Evolutionary conservation across 306 rosid species (phyloP).

Genomic region (Vicia villosa): DNA sequence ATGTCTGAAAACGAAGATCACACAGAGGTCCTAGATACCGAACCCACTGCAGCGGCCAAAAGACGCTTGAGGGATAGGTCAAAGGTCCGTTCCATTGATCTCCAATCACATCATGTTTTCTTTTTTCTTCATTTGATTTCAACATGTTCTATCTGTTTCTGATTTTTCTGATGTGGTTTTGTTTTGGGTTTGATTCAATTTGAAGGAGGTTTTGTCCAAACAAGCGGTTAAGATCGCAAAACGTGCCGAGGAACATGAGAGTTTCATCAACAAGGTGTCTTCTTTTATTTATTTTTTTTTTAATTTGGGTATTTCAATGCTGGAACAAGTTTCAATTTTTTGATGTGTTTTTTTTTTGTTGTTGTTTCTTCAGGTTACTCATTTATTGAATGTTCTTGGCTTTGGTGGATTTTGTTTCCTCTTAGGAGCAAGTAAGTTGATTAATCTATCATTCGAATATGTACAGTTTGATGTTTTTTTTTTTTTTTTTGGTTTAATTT

Average conservation of each 20-base stretch:
- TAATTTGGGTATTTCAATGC: background rate
- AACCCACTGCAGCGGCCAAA: conserved; percentile 51
- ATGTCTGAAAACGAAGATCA: conserved; percentile 63
- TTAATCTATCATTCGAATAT: conserved; percentile 21
- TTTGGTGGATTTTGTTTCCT: conserved; percentile 78
- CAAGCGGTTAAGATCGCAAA: conserved; percentile 84
- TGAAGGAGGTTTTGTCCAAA: conserved; percentile 70
- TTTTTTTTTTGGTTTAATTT: conserved; percentile 6
- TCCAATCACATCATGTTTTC: background rate
- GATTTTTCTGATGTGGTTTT: conserved; percentile 36
- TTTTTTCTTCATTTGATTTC: conserved; percentile 15
- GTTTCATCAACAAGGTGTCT: conserved; percentile 67
- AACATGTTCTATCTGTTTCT: conserved; percentile 8
- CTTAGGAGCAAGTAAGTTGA: conserved; percentile 81
- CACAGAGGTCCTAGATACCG: conserved; percentile 47
- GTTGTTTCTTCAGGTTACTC: conserved; percentile 65
- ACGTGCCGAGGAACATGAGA: conserved; percentile 84
- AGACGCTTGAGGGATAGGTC: conserved; percentile 69
- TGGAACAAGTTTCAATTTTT: conserved; percentile 9
- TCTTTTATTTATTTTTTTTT: background rate
- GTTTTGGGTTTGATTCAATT: conserved; percentile 49
- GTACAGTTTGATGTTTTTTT: background rate
- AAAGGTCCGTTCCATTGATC: conserved; percentile 46
- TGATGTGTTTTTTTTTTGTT: conserved; percentile 1
- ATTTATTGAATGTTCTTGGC: conserved; percentile 76